These are phyloP conservation scores for Cystobasidium slooffiae DNA, from an alignment of 1,284 basidiomycete species.

Conservation along the genomic window DNA sequence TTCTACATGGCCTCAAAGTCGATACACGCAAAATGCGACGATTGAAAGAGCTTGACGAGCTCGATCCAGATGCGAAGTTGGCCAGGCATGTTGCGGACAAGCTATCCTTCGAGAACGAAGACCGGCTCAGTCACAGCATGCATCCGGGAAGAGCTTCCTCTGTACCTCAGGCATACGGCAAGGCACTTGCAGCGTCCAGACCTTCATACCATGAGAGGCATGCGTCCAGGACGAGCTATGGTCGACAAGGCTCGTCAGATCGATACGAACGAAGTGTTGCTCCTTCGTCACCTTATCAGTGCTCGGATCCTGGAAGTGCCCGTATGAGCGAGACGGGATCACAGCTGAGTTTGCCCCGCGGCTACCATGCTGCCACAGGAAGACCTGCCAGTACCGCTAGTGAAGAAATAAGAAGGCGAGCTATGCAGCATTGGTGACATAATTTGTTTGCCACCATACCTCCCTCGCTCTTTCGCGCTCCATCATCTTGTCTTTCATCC, in stretches of 20 bases:
- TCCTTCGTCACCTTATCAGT: slow-evolving; percentile 8
- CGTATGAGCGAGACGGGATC: slow-evolving; percentile 2
- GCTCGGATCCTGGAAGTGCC: slow-evolving; percentile 15
- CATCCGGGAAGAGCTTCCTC: background rate
- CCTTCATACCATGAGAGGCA: slow-evolving; percentile 18
- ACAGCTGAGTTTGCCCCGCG: background rate
- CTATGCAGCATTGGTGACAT: slow-evolving; percentile 27
- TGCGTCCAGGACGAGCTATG: background rate
- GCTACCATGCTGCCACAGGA: slow-evolving; percentile 1
- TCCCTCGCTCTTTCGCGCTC: background rate
- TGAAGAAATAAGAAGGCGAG: slow-evolving; percentile 38
- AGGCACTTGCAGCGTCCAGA: background rate
- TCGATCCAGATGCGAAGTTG: slow-evolving; percentile 14
- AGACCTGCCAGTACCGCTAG: slow-evolving; percentile 30
- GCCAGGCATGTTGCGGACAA: slow-evolving; percentile 7
- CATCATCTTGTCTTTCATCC: too few species aligned
- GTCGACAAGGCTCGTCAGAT: background rate
- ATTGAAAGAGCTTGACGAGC: slow-evolving; percentile 25
- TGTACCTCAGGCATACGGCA: background rate
- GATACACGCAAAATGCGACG: slow-evolving; percentile 36
- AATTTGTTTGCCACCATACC: background rate
- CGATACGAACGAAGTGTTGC: background rate
- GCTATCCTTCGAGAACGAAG: background rate
- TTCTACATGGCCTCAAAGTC: slow-evolving; percentile 28
- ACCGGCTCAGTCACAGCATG: background rate